Evolutionary conservation across 228 moss, liverwort and hornwort genomes (phyloP).

Genomic region (Sphagnum fallax): DNA sequence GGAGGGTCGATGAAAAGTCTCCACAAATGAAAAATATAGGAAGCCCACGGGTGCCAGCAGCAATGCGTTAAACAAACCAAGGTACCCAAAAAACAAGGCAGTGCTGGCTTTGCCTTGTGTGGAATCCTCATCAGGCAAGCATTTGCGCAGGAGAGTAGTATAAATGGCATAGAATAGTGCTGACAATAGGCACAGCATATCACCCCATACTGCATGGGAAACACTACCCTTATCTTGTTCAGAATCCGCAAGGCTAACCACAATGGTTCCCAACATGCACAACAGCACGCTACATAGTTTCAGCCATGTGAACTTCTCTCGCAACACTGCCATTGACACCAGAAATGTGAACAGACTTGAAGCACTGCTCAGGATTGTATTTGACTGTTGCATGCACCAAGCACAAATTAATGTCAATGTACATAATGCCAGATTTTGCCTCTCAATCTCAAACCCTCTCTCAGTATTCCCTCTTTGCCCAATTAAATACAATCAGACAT

Average conservation of each 20-base stretch:
- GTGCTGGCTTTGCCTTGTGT: constrained; percentile 78
- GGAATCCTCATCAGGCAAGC: constrained; percentile 39
- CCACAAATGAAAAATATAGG: constrained; percentile 64
- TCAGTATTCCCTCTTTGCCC: too few species aligned
- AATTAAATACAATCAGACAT: too few species aligned
- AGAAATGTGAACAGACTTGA: constrained; percentile 90
- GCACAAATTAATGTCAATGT: background rate
- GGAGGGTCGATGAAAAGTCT: constrained; percentile 56
- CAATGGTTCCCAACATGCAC: constrained; percentile 75
- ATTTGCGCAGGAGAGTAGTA: constrained; percentile 56
- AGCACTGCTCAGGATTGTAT: constrained; percentile 82
- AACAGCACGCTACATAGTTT: constrained; percentile 72
- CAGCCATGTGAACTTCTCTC: constrained; percentile 80
- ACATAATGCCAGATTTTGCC: too few species aligned
- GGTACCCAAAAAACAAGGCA: constrained; percentile 77
- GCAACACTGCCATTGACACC: constrained; percentile 62
- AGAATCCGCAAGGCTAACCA: constrained; percentile 77
- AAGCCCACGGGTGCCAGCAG: constrained; percentile 63
- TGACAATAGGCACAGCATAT: constrained; percentile 64
- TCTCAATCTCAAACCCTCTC: too few species aligned
- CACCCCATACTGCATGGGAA: constrained; percentile 57
- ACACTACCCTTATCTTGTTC: constrained; percentile 26
- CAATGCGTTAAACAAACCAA: constrained; percentile 82
- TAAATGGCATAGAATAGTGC: constrained; percentile 73
- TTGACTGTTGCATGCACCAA: constrained; percentile 42